These are phyloP conservation scores for Fusarium nanum DNA, from an alignment of 2,329 filamentous ascomycete species.

Conservation along the genomic window DNA sequence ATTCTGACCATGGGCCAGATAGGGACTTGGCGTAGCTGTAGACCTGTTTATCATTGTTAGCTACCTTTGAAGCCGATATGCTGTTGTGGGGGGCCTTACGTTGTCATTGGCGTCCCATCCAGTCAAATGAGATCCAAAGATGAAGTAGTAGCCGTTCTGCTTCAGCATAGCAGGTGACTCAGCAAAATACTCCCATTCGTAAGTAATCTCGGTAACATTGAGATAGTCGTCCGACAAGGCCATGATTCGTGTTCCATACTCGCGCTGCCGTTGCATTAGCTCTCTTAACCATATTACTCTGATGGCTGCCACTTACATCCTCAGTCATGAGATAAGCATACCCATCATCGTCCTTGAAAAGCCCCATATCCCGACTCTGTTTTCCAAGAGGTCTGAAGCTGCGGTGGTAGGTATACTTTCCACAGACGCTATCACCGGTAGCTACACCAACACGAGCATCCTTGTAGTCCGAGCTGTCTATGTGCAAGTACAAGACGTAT, in stretches of 20 bases:
- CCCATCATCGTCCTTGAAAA: conserved; percentile 72
- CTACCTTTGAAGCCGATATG: no score
- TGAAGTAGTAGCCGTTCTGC: conserved; percentile 69
- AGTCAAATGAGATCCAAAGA: conserved; percentile 70
- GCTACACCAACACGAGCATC: conserved; percentile 75
- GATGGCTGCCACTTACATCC: conserved; percentile 58
- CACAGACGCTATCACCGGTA: conserved; percentile 68
- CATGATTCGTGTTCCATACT: conserved; percentile 68
- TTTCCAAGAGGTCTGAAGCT: conserved; percentile 52
- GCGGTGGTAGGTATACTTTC: conserved; percentile 60
- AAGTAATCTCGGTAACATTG: conserved; percentile 60
- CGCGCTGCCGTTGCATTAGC: conserved; percentile 54
- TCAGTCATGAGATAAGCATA: conserved; percentile 71
- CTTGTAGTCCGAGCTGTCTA: conserved; percentile 69
- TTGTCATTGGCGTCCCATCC: conserved; percentile 74
- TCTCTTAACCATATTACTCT: fast-evolving
- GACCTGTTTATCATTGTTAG: conserved; percentile 40
- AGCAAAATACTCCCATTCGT: conserved; percentile 65
- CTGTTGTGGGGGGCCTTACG: conserved; percentile 42
- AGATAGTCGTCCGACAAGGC: conserved; percentile 68
- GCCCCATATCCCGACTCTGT: conserved; percentile 66
- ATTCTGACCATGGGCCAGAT: conserved; percentile 69
- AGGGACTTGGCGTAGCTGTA: conserved; percentile 70
- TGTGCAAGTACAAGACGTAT: conserved; percentile 78
- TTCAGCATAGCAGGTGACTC: conserved; percentile 74